Conservation (phyloP, 129 eudicot species). For the Tanacetum coccineum region DNA sequence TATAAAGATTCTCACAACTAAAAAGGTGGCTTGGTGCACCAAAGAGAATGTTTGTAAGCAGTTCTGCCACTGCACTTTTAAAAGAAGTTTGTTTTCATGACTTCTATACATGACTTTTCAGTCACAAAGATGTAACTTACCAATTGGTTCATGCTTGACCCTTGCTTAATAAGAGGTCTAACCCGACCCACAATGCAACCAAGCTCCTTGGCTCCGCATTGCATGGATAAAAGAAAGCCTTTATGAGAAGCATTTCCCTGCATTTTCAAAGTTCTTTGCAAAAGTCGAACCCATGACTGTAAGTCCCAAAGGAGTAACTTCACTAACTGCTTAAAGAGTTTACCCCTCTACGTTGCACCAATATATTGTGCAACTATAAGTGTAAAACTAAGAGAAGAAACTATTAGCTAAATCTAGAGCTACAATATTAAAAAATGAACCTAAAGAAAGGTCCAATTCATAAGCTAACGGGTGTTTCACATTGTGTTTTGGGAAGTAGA, state of each 20-base stretch:
- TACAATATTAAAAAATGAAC: background rate
- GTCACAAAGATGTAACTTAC: too few relatives aligned
- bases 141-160: background rate
- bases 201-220: background rate
- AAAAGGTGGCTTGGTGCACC: too few relatives aligned
- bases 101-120: background rate
- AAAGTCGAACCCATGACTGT: background rate
- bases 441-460: background rate
- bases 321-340: background rate
- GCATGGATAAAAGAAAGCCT: background rate
- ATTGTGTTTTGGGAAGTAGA: too few relatives aligned
- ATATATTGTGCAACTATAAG: background rate
- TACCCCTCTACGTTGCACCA: background rate
- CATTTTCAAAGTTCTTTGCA: conserved; percentile 12
- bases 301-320: background rate
- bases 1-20: too few relatives aligned
- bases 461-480: too few relatives aligned
- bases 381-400: background rate
- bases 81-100: background rate
- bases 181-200: background rate
- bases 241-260: conserved; percentile 1
- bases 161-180: background rate
- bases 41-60: too few relatives aligned
- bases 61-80: background rate
- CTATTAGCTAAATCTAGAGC: background rate